Conservation (phyloP, 208 protist species). For the Acanthamoeba sp. region DNA sequence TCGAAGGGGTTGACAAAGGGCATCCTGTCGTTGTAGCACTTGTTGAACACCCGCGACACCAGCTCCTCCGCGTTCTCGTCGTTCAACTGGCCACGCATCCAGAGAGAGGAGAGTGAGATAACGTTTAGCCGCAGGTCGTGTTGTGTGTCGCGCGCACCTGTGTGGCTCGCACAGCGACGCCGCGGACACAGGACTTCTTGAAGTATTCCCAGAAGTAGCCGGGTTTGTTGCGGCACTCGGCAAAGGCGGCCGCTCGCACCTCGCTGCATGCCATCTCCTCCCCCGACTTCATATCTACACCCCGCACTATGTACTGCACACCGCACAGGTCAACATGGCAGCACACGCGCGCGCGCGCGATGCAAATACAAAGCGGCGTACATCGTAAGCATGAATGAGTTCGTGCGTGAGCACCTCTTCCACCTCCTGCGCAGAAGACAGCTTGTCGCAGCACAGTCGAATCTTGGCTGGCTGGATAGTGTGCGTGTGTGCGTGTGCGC, state of each 20-base stretch:
- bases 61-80: slow-evolving; percentile 24
- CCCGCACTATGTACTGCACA: slow-evolving; percentile 3
- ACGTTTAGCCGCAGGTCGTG: too few relatives aligned
- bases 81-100: background rate
- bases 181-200: slow-evolving; percentile 40
- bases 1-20: background rate
- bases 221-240: slow-evolving; percentile 49
- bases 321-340: background rate
- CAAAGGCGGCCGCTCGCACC: slow-evolving; percentile 15
- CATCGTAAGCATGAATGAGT: slow-evolving; percentile 48
- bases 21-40: slow-evolving; percentile 17
- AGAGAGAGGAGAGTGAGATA: background rate
- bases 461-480: background rate
- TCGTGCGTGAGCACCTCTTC: slow-evolving; percentile 20
- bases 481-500: background rate
- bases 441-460: slow-evolving; percentile 31
- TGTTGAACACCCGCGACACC: background rate
- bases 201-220: slow-evolving; percentile 65
- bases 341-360: background rate
- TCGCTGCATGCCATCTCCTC: slow-evolving; percentile 52
- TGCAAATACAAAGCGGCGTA: background rate
- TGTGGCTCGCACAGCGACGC: background rate
- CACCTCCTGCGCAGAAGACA: background rate
- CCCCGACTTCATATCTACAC: slow-evolving; percentile 28
- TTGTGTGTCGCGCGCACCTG: background rate